Percentiles rank a stretch among this genome's conserved stretches.
These are phyloP conservation scores for Pyrrhoderma noxium DNA, from an alignment of 1,284 basidiomycete species.

Conservation along the genomic window DNA sequence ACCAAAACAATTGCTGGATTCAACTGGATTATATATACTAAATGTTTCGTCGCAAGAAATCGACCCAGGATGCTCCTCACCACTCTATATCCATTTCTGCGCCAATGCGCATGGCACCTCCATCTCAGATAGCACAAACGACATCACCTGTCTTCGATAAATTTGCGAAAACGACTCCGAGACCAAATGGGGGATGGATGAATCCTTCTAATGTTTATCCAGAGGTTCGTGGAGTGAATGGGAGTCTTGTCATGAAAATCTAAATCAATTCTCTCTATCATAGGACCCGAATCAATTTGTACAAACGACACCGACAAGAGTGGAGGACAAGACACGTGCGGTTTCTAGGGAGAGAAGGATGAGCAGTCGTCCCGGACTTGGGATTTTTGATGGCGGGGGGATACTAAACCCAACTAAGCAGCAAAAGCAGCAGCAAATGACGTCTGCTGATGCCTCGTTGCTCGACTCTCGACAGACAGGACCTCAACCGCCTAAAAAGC, in stretches of 20 bases:
- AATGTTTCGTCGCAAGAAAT: conserved; percentile 14
- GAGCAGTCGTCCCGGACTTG: not conserved
- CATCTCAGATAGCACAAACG: not conserved
- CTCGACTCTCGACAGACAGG: too few species aligned
- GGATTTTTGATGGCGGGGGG: not conserved
- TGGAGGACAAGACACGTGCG: not conserved
- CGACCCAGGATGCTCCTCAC: not conserved
- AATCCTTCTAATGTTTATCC: not conserved
- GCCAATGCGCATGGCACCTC: conserved; percentile 9
- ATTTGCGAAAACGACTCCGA: conserved; percentile 5
- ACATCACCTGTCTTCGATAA: conserved; percentile 14
- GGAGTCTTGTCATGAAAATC: not conserved
- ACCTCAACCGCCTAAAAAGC: too few species aligned
- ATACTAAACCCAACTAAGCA: too few species aligned
- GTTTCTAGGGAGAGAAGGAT: not conserved
- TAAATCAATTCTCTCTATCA: not conserved
- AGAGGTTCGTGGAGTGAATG: not conserved
- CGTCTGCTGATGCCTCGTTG: too few species aligned
- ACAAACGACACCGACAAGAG: not conserved
- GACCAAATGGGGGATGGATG: too few species aligned
- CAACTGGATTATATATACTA: too few species aligned
- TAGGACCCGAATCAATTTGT: too few species aligned
- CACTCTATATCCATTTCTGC: conserved; percentile 4
- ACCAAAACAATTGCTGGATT: too few species aligned
- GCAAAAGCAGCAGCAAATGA: too few species aligned